Evolutionary conservation across 1,284 basidiomycete genomes (phyloP).

Genomic region (Cryptococcus sp.): DNA sequence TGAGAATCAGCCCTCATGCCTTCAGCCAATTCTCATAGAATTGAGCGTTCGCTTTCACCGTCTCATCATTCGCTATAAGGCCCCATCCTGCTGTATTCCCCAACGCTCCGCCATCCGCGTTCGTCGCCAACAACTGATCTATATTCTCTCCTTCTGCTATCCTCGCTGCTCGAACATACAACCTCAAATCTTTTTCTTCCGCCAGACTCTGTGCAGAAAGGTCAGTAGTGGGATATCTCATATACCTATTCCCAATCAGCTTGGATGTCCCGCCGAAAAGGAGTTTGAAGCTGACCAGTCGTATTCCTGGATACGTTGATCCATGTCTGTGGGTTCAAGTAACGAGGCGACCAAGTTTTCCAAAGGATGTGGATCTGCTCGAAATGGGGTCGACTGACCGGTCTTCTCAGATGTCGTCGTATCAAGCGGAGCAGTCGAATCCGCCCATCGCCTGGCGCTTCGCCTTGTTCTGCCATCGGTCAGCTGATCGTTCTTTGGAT

Average conservation of each 20-base stretch:
- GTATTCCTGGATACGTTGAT: conserved; percentile 63
- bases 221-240: conserved; percentile 47
- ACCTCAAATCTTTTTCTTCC: conserved; percentile 48
- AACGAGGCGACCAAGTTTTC: conserved; percentile 60
- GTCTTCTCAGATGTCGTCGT: background rate
- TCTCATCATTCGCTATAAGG: conserved; percentile 7
- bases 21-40: conserved; percentile 29
- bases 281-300: conserved; percentile 55
- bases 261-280: background rate
- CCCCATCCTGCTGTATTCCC: background rate
- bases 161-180: conserved; percentile 43
- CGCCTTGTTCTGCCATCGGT: conserved; percentile 8
- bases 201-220: conserved; percentile 32
- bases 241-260: conserved; percentile 32
- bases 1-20: background rate
- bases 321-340: conserved; percentile 57
- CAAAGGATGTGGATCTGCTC: conserved; percentile 56
- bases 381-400: background rate
- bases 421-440: conserved; percentile 3
- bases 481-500: background rate
- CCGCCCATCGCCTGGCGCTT: conserved; percentile 38
- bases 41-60: conserved; percentile 11
- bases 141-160: conserved; percentile 37
- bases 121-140: conserved; percentile 14
- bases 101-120: background rate